Percentiles rank a stretch among this genome's conserved stretches.
Conservation (phyloP, 169 alveolate species). For the Cryptosporidium andersoni region DNA sequence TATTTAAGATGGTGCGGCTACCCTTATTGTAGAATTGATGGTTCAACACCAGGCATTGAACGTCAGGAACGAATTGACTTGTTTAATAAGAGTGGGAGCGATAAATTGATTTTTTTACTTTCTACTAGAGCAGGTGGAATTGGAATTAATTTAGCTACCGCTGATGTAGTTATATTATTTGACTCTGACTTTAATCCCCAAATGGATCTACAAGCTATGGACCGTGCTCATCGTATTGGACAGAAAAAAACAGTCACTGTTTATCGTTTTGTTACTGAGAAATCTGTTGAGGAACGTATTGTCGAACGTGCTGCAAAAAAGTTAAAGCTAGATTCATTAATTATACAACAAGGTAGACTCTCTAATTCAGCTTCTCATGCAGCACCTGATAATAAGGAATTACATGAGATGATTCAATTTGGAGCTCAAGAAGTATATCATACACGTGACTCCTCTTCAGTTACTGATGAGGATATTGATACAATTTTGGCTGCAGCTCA, state of each 20-base stretch:
- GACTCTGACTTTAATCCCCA: slow-evolving; percentile 91
- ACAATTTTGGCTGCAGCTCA: slow-evolving; percentile 86
- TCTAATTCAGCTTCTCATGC: slow-evolving; percentile 53
- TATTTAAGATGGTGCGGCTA: slow-evolving; percentile 78
- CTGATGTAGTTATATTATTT: slow-evolving; percentile 89
- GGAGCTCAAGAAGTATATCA: slow-evolving; percentile 92
- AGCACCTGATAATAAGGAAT: slow-evolving; percentile 86
- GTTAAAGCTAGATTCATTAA: slow-evolving; percentile 84
- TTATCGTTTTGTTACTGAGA: slow-evolving; percentile 85
- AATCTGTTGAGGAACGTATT: slow-evolving; percentile 88
- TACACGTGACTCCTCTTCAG: slow-evolving; percentile 82
- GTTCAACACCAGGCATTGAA: slow-evolving; percentile 79
- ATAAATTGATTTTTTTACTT: slow-evolving; percentile 80
- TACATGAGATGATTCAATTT: slow-evolving; percentile 87
- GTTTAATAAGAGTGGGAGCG: slow-evolving; percentile 83
- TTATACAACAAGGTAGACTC: slow-evolving; percentile 83
- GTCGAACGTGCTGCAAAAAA: slow-evolving; percentile 86
- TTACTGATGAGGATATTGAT: slow-evolving; percentile 88
- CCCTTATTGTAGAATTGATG: slow-evolving; percentile 79
- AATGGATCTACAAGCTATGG: slow-evolving; percentile 90
- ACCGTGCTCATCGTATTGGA: slow-evolving; percentile 92
- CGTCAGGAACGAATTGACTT: slow-evolving; percentile 81
- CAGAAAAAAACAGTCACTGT: slow-evolving; percentile 85
- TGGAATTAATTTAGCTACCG: slow-evolving; percentile 89
- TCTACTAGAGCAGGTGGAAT: slow-evolving; percentile 91